Evolutionary conservation across 2,329 filamentous ascomycete species (phyloP).

Genomic region (Fusarium sp.): DNA sequence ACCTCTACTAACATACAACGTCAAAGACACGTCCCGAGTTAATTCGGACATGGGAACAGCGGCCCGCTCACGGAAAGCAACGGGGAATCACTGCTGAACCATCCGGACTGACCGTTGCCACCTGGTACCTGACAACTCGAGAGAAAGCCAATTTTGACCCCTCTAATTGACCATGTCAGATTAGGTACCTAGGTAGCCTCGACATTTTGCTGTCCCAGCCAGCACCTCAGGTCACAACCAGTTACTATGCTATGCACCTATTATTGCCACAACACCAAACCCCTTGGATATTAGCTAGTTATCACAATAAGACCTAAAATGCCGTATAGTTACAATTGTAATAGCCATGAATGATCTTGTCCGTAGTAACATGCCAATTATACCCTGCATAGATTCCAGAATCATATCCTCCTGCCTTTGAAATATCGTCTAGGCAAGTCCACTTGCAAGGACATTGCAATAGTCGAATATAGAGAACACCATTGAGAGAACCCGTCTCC

Average conservation of each 20-base stretch:
- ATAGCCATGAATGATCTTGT: slow-evolving; percentile 12
- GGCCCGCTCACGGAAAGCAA: slow-evolving; percentile 18
- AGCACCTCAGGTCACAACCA: neutral
- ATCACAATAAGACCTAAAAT: slow-evolving; percentile 37
- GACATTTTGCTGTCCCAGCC: neutral
- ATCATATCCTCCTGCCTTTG: slow-evolving; percentile 37
- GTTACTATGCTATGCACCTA: neutral
- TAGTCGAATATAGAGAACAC: slow-evolving; percentile 14
- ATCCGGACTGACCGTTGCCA: slow-evolving; percentile 17
- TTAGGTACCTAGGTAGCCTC: neutral
- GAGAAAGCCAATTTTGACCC: neutral
- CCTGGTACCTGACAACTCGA: slow-evolving; percentile 6
- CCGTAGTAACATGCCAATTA: slow-evolving; percentile 32
- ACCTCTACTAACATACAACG: neutral
- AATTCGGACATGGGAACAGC: slow-evolving; percentile 17
- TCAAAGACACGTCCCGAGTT: slow-evolving; percentile 19
- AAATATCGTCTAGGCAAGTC: slow-evolving; percentile 38
- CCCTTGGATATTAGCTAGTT: slow-evolving; percentile 12
- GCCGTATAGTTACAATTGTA: slow-evolving; percentile 33
- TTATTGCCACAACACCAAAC: neutral
- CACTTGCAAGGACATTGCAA: slow-evolving; percentile 10
- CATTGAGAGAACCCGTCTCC: slow-evolving; percentile 27
- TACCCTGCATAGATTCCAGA: slow-evolving; percentile 42
- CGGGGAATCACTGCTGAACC: neutral
- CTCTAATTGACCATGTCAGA: neutral